phyloP scores from a whole-genome alignment of 148 eudicot genomes.

The Persicaria tinctoria region DNA sequence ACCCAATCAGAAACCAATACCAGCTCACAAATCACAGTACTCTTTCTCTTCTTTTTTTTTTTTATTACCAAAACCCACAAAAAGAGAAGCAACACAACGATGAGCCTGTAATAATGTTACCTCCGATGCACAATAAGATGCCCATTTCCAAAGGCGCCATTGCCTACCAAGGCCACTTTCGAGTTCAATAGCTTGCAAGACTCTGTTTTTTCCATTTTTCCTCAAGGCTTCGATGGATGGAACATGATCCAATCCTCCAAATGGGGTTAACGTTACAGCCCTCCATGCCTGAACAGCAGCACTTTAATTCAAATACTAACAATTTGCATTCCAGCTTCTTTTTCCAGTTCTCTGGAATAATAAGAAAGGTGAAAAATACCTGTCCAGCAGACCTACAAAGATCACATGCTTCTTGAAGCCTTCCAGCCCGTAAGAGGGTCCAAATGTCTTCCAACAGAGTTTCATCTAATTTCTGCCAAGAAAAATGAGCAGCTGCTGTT shows the following conservation, averaged over 20 bases:
- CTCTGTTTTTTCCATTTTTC: conserved; percentile 82
- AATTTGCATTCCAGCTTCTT: background rate
- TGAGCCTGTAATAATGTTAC: conserved; percentile 24
- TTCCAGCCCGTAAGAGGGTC: conserved; percentile 83
- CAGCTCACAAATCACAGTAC: background rate
- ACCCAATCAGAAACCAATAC: background rate
- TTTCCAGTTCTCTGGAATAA: background rate
- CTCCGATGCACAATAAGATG: conserved; percentile 88
- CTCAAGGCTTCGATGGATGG: conserved; percentile 69
- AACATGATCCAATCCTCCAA: conserved; percentile 64
- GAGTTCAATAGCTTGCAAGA: conserved; percentile 78
- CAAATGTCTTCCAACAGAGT: conserved; percentile 93
- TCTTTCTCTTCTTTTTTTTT: too few species aligned
- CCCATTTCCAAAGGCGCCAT: conserved; percentile 98
- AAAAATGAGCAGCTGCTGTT: background rate
- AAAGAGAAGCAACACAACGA: background rate
- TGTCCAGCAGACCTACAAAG: conserved; percentile 98
- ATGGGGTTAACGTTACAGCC: conserved; percentile 71
- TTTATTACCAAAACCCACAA: background rate
- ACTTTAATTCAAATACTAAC: conserved; percentile 15
- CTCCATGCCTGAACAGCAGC: conserved; percentile 76
- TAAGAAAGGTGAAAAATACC: conserved; percentile 32
- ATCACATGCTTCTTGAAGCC: conserved; percentile 84
- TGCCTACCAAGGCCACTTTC: conserved; percentile 88
- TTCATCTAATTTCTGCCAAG: conserved; percentile 84